Base-by-base conservation (phyloP, 257 asterid species). In the Catharanthus roseus region DNA sequence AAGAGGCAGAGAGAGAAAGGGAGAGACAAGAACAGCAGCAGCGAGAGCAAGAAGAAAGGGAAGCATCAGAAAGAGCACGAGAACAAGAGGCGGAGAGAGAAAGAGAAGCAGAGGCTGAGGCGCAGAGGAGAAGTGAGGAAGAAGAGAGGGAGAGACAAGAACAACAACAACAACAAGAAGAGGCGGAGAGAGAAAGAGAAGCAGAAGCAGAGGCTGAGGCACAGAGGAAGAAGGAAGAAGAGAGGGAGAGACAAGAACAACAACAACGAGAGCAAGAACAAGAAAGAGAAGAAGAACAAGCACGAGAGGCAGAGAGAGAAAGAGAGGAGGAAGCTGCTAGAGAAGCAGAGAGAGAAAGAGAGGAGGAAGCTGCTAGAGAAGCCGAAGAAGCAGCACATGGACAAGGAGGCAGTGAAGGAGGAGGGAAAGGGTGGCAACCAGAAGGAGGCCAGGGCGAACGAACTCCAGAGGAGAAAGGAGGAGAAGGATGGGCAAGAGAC, bases 341-440 rank as follows among this genome's bases (percentile, higher is more conserved):
- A 8, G 71, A 69, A 34, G 72, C 70, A 24, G 75, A 55, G 18
- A 71, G 33, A 50, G 51, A 19, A 36, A 56, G 70, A 45, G 69
- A 63, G 31, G 64, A 55, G 13, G 72, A 28, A 26, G 74, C 72
- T 31, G 7, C 51, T 34, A 68, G 67, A 47, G 16, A 68, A 12
- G 67, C 51, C 47, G 77, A 65, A 11, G 76, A 67, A n/a, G 65
- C 47, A 67, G 55, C 38, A 54, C 18, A 67, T 58, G 64, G 65
- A 33, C 42, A 57, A 65, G 66, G 47, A 38, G 28, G 47, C 26
- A 69, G 60, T 31, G 62, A 16, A 3, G 66, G 72, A 18, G 45
- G 49, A 26, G 42, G 44, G 4, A n/a, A n/a, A n/a, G n/a, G n/a
- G n/a, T n/a, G n/a, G n/a, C 41, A 55, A 28, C 36, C 38, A 51